Percentiles rank a stretch among this genome's conserved stretches.
phyloP scores from a whole-genome alignment of 257 asterid genomes.

The Voacanga thouarsii region DNA sequence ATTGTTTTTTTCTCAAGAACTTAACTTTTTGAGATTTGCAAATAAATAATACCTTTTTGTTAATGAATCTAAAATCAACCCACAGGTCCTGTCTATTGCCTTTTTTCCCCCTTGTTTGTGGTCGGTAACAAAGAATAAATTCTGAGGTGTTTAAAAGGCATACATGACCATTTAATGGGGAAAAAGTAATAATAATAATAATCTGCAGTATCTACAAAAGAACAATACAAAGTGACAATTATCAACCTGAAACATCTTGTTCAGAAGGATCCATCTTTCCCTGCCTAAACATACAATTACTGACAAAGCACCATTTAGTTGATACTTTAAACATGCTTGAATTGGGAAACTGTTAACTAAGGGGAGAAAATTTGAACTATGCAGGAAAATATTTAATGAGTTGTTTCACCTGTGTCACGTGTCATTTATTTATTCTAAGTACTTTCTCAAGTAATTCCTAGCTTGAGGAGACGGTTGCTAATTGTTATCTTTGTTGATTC shows the following conservation, averaged over 20 bases:
- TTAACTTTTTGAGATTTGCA: neutral
- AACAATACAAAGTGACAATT: neutral
- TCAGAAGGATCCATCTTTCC: neutral
- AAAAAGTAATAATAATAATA: neutral
- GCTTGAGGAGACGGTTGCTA: slow-evolving; percentile 7
- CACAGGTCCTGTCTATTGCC: neutral
- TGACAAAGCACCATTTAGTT: neutral
- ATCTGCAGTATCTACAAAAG: neutral
- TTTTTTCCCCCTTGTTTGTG: neutral
- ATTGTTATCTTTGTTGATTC: slow-evolving; percentile 19
- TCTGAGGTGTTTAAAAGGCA: neutral
- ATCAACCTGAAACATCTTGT: neutral
- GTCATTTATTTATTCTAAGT: neutral
- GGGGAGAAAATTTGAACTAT: neutral
- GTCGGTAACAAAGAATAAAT: neutral
- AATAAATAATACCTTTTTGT: neutral
- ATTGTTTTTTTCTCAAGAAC: neutral
- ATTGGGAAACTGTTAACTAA: neutral
- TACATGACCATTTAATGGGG: neutral
- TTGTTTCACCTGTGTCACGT: neutral
- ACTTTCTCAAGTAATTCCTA: neutral
- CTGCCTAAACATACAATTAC: neutral
- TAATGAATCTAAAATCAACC: neutral
- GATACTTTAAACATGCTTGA: neutral
- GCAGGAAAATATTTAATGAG: neutral